Conservation (phyloP, 805 yeast species). For the Ogataea chonburiensis region DNA sequence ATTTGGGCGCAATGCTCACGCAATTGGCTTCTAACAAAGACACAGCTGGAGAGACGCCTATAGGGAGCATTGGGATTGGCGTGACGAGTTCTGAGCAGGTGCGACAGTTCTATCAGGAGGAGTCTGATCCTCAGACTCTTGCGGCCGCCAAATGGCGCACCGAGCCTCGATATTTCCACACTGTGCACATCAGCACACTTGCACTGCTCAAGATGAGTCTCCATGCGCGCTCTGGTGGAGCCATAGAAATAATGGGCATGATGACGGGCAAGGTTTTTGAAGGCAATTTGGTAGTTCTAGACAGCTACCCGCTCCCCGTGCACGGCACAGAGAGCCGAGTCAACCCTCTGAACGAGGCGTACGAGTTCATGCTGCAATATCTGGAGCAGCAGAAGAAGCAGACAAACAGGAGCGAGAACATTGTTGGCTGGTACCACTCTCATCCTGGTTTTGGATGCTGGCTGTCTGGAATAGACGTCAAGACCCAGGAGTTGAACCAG, state of each 20-base stretch:
- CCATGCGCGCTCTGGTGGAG: slow-evolving; percentile 82
- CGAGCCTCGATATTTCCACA: slow-evolving; percentile 59
- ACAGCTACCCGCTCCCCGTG: slow-evolving; percentile 85
- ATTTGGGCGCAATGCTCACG: slow-evolving; percentile 4
- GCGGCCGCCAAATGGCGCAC: slow-evolving; percentile 51
- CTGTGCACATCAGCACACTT: slow-evolving; percentile 62
- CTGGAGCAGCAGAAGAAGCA: slow-evolving; percentile 52
- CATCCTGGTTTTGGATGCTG: slow-evolving; percentile 98
- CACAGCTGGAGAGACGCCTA: neutral
- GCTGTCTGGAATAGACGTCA: slow-evolving; percentile 90
- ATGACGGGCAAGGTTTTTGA: slow-evolving; percentile 71
- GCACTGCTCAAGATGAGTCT: slow-evolving; percentile 74
- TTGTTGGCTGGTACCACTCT: slow-evolving; percentile 96
- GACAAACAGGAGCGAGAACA: slow-evolving; percentile 54
- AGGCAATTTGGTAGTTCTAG: slow-evolving; percentile 64
- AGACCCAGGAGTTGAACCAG: slow-evolving; percentile 83
- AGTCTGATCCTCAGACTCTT: slow-evolving; percentile 15
- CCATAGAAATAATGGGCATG: slow-evolving; percentile 95
- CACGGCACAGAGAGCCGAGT: slow-evolving; percentile 96
- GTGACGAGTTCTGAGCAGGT: slow-evolving; percentile 11
- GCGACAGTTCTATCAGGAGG: slow-evolving; percentile 15
- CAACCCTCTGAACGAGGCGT: slow-evolving; percentile 90
- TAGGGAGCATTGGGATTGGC: slow-evolving; percentile 8
- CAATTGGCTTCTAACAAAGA: slow-evolving; percentile 2
- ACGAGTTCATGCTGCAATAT: slow-evolving; percentile 91